Base-by-base conservation (phyloP, 2,329 filamentous ascomycete species). In the Sphaerulina musiva region DNA sequence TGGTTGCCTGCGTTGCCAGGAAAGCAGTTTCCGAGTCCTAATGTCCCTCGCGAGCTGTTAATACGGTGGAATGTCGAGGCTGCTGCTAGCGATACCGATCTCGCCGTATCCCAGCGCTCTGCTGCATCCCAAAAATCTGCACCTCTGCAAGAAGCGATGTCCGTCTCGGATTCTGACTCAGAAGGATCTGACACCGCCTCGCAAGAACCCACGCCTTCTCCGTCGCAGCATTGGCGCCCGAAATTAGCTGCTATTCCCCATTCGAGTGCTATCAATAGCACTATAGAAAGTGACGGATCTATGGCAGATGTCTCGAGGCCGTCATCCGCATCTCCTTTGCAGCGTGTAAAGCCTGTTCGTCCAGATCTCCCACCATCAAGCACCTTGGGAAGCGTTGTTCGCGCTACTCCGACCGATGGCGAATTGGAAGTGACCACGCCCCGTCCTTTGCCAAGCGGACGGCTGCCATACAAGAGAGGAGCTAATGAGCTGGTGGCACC, bases 1-100 rank as follows among this genome's bases (percentile, higher is more conserved):
- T 73, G 70, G 71, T 54, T 69, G 7, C 69, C 72, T 6, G 58
- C 72, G 8, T 58, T 64, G 12, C 64, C 69, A 3, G 72, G 73
- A 12, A 51, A 59, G 2, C 57, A 56, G 6, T 70, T 72, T 23
- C 71, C 72, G 4, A 50, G 57, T 14, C 68, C 68, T 6, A 74
- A 74, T 54, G 64, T 75, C 12, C 73, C 73, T 4, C 63, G 70
- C 3, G 55, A 62, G 4, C 62, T 70, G 7, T 63, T 74, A 8
- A 55, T 53, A 5, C 50, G 52, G 6, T 68, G 66, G 66, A 63
- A 64, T 41, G 46, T 23, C 5, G 50, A 53, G 17, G 50, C 50
- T 20, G 42, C 46, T 14, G 31, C 29, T n/a, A 26, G 10, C 10
- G n/a, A 20, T 36, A 20, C 36, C 4, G 39, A 41, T 40, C n/a